Conservation (phyloP, 805 yeast genomes). For the Jamesozyma gamospora region DNA sequence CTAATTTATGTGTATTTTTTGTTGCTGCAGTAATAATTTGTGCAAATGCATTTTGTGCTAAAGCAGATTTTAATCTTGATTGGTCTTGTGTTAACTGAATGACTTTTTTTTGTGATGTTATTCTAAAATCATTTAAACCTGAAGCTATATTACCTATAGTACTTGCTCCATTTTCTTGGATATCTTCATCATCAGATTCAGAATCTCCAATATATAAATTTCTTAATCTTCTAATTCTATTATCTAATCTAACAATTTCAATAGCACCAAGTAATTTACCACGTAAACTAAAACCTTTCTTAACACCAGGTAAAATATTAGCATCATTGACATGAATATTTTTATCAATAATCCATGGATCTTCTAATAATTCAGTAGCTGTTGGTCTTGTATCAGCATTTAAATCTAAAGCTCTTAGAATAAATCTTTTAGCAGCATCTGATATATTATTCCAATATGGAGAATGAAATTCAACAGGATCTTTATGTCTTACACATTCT, state of each 20-base stretch:
- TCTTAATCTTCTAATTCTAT: slow-evolving; percentile 65
- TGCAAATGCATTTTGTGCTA: slow-evolving; percentile 50
- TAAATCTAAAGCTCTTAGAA: slow-evolving; percentile 56
- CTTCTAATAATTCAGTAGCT: slow-evolving; percentile 49
- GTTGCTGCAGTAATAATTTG: slow-evolving; percentile 63
- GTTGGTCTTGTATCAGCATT: slow-evolving; percentile 64
- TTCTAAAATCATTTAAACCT: slow-evolving; percentile 10
- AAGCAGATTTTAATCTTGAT: slow-evolving; percentile 28
- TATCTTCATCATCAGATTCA: slow-evolving; percentile 30
- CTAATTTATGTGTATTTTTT: slow-evolving; percentile 40
- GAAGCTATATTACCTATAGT: slow-evolving; percentile 16
- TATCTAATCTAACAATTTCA: slow-evolving; percentile 72
- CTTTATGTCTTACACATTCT: slow-evolving; percentile 61
- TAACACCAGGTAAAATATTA: slow-evolving; percentile 74
- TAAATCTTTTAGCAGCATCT: slow-evolving; percentile 70
- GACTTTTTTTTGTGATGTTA: slow-evolving; percentile 6
- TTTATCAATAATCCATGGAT: slow-evolving; percentile 62
- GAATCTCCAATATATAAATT: slow-evolving; percentile 36
- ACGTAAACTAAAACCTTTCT: slow-evolving; percentile 75
- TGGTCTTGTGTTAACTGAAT: slow-evolving; percentile 7
- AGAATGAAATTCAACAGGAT: slow-evolving; percentile 74
- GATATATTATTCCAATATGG: slow-evolving; percentile 81
- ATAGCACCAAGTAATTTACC: slow-evolving; percentile 77
- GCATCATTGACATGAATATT: slow-evolving; percentile 35
- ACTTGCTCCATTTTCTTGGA: slow-evolving; percentile 17